Base-by-base conservation (phyloP, 768 basidiomycete genomes). In the Boletus eberwhitei region DNA sequence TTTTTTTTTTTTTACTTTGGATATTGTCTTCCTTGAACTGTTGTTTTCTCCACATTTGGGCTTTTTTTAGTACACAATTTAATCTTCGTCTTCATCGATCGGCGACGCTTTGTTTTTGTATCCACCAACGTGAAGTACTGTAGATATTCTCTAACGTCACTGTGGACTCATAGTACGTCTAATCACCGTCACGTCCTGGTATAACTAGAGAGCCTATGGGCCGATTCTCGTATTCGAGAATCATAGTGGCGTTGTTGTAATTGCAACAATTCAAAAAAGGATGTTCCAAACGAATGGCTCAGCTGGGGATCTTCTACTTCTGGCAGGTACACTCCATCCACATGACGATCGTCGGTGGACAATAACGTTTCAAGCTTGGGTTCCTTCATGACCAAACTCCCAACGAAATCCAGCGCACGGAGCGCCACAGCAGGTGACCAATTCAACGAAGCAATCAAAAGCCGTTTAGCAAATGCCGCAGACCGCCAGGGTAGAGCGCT, bases 391-490 rank as follows among this genome's bases (percentile, higher is more conserved):
- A 97, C 72, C 60, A 98, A 75, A 40, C 75, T 77, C 36, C 75
- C 74, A 8, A 95, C 85, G 60, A 97, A 90, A 34, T 84, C 84
- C 37, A 98, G 70, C 19, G 87, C 77, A 31, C 86, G 85, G 42
- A 86, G 73, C 19, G 85, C 83, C 12, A 81, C 75, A 1, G 71
- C 63, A 4, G 90, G 78, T 0, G 94, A 82, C 86, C 95, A 94
- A 65, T 89, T 85, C 38, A 98, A 76, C 5, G 87, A 82, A 34
- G 87, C 85, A 45, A 81, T 79, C 29, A 96, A 77, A 44, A 98
- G 79, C n/a, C 96, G 89, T 73, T 98, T 98, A 50, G 89, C 81
- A 71, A 98, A 98, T 3, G 96, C 93, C 41, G 93, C 91, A 40
- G 87, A 82, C 62, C 93, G 86, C 81, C 85, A 80, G 57, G 86